Base-by-base conservation (phyloP, 805 yeast genomes). In the Vanderwaltozyma tropicalis region DNA sequence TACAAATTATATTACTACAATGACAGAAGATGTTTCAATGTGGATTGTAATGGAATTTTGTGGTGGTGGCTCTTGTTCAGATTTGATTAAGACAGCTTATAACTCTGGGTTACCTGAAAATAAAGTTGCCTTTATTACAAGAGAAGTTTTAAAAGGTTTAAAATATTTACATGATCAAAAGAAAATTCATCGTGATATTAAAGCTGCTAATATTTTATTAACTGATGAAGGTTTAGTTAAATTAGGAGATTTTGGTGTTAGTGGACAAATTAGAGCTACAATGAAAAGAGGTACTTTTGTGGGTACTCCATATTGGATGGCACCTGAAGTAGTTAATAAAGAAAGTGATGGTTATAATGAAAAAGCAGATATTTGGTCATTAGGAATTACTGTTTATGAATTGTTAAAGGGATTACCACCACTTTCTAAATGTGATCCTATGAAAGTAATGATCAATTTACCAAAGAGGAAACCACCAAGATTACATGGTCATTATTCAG, bases 261-360 rank as follows among this genome's bases (percentile, higher is more conserved):
- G 89, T 49, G 92, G 92, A 0, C 92, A 86, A 57, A 67, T 88
- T 20, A 71, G 79, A 16, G 54, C 96, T 2, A 78, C 78, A 36
- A 68, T 73, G 47, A 61, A 74, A 40, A 67, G 76, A 42, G 72
- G 79, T 45, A 84, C 96, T 0, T 80, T 88, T 67, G 95, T 87
- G 37, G 97, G 97, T 1, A 87, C 96, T 0, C 96, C 96, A 12
- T 85, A 76, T 59, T 88, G 96, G 96, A 88, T 89, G 97, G 98
- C 98, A 0, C 98, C 98, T 0, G 98, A 92, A 57, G 82, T 89
- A n/a, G 81, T 92, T 31, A 44, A 47, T 31, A 49, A 47, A 41
- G 53, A 59, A 32, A 17, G 28, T 13, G 29, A 38, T 34, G 94
- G 92, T 1, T 87, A 92, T 57, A 72, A 83, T 52, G 82, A 79